phyloP scores from a whole-genome alignment of 805 yeast genomes.

The Starmerella riodocensis region DNA sequence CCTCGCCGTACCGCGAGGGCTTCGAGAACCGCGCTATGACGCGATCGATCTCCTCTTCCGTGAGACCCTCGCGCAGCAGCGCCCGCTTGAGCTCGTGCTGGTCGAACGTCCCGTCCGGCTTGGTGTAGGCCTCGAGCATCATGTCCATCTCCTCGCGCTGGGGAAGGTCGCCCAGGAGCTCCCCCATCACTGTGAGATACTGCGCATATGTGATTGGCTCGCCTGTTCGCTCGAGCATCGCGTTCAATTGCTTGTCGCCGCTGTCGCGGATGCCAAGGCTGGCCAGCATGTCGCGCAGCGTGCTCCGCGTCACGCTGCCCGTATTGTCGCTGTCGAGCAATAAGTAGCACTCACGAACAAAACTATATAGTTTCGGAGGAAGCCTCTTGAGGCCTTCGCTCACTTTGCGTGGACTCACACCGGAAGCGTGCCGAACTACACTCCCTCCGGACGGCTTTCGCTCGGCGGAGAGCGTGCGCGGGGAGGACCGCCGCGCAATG shows the following conservation, averaged over 20 bases:
- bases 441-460: background rate
- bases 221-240: conserved; percentile 22
- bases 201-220: conserved; percentile 21
- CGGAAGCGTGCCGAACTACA: background rate
- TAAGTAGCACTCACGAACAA: conserved; percentile 21
- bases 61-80: conserved; percentile 17
- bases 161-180: conserved; percentile 17
- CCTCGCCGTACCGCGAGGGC: conserved; percentile 15
- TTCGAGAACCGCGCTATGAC: conserved; percentile 15
- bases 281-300: conserved; percentile 18
- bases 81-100: conserved; percentile 13
- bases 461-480: no score
- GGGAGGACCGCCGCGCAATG: no score
- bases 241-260: conserved; percentile 12
- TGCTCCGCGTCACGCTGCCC: conserved; percentile 19
- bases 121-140: conserved; percentile 19
- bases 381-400: conserved; percentile 22
- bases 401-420: conserved; percentile 19
- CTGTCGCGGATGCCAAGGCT: conserved; percentile 19
- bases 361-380: conserved; percentile 20
- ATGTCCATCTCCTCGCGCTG: conserved; percentile 19
- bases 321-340: conserved; percentile 21
- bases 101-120: conserved; percentile 17
- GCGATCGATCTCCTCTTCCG: conserved; percentile 13
- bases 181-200: conserved; percentile 22